These are phyloP conservation scores for Trypanosoma congolense DNA, from an alignment of 208 protist species.

Conservation along the genomic window DNA sequence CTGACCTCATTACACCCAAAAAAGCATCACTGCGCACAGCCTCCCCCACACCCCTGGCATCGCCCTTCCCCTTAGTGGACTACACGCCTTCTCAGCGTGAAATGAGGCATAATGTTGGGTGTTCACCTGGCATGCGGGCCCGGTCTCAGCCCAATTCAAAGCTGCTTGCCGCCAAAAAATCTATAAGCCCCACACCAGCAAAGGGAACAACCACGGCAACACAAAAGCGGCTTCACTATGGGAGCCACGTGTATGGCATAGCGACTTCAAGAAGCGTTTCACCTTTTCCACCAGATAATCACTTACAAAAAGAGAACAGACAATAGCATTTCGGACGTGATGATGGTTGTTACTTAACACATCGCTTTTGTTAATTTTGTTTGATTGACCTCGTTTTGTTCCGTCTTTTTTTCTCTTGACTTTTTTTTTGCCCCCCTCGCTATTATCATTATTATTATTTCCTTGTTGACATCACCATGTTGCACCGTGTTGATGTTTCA, in stretches of 20 bases:
- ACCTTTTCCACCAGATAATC: too few relatives aligned
- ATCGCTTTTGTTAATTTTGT: too few relatives aligned
- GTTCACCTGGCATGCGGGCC: not conserved
- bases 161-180: not conserved
- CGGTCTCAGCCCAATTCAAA: not conserved
- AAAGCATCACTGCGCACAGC: not conserved
- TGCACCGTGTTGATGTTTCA: too few relatives aligned
- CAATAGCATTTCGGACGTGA: not conserved
- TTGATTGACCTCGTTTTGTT: not conserved
- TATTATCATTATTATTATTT: slow-evolving; percentile 1
- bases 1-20: too few relatives aligned
- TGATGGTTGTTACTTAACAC: not conserved
- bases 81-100: not conserved
- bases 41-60: slow-evolving; percentile 1
- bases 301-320: not conserved
- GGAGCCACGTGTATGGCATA: not conserved
- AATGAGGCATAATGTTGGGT: too few relatives aligned
- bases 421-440: not conserved
- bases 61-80: not conserved
- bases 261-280: too few relatives aligned
- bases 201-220: not conserved
- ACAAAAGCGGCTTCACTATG: not conserved
- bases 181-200: not conserved
- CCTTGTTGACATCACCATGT: too few relatives aligned
- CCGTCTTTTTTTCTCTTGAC: not conserved